phyloP scores from a whole-genome alignment of 192 early-diverging fungal genomes.

The Coemansia brasiliensis region DNA sequence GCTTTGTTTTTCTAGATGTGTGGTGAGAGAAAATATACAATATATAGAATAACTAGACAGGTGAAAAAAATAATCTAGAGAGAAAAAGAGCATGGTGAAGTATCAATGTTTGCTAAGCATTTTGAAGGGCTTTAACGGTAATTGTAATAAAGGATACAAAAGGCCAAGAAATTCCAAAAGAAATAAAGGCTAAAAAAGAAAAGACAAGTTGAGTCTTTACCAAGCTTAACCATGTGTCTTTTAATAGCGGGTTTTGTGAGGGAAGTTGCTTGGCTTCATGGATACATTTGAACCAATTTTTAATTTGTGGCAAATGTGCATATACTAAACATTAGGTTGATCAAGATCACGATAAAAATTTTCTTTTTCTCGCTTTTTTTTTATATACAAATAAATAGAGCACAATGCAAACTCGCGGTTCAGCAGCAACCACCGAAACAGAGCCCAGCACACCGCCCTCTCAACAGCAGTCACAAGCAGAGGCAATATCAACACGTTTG shows the following conservation, averaged over 20 bases:
- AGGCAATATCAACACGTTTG: constrained; percentile 11
- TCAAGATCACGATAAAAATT: too few relatives aligned
- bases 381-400: neutral
- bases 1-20: neutral
- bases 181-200: neutral
- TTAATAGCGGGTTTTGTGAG: neutral
- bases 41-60: neutral
- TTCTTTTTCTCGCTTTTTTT: constrained; percentile 6
- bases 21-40: neutral
- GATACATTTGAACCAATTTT: too few relatives aligned
- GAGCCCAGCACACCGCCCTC: constrained; percentile 12
- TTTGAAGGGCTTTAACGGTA: too few relatives aligned
- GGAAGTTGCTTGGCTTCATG: too few relatives aligned
- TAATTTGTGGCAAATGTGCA: too few relatives aligned
- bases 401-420: constrained; percentile 16
- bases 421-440: neutral
- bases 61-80: neutral
- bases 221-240: neutral
- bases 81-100: neutral
- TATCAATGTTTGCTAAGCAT: neutral
- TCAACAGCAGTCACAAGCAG: neutral
- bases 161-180: neutral
- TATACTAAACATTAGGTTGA: too few relatives aligned
- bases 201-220: neutral
- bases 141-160: too few relatives aligned